Conservation (phyloP, 2,329 filamentous ascomycete species). For the Penicillium italicum region DNA sequence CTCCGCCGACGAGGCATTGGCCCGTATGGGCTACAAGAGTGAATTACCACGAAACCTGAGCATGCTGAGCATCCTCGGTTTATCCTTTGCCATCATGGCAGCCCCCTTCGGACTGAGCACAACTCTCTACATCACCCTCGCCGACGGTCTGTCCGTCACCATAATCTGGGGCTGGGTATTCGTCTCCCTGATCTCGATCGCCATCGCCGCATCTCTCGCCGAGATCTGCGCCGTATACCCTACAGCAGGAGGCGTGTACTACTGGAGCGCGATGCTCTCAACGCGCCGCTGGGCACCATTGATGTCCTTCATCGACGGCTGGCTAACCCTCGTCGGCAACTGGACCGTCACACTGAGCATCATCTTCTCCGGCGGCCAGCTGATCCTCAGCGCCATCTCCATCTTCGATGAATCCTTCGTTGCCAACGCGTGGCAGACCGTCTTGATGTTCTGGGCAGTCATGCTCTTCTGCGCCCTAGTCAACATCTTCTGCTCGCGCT, state of each 20-base stretch:
- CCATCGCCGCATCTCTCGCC: constrained; percentile 63
- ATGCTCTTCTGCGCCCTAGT: constrained; percentile 62
- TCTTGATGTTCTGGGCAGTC: constrained; percentile 68
- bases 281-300: constrained; percentile 64
- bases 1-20: constrained; percentile 58
- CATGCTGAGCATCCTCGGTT: constrained; percentile 66
- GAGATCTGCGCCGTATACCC: constrained; percentile 69
- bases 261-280: constrained; percentile 66
- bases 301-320: constrained; percentile 66
- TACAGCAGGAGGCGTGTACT: constrained; percentile 67
- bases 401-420: constrained; percentile 67
- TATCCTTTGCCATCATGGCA: constrained; percentile 73
- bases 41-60: constrained; percentile 64
- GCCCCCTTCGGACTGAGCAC: constrained; percentile 66
- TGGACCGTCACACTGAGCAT: constrained; percentile 66
- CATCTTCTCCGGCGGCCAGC: constrained; percentile 69
- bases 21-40: constrained; percentile 64
- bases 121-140: constrained; percentile 65
- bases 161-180: constrained; percentile 68
- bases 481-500: constrained; percentile 62
- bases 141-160: constrained; percentile 65
- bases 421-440: constrained; percentile 65
- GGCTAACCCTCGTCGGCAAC: constrained; percentile 69
- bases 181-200: constrained; percentile 60
- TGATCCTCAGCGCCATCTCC: constrained; percentile 65